These are phyloP conservation scores for Chenopodium berlandieri DNA, from an alignment of 148 eudicot genomes.

Conservation along the genomic window DNA sequence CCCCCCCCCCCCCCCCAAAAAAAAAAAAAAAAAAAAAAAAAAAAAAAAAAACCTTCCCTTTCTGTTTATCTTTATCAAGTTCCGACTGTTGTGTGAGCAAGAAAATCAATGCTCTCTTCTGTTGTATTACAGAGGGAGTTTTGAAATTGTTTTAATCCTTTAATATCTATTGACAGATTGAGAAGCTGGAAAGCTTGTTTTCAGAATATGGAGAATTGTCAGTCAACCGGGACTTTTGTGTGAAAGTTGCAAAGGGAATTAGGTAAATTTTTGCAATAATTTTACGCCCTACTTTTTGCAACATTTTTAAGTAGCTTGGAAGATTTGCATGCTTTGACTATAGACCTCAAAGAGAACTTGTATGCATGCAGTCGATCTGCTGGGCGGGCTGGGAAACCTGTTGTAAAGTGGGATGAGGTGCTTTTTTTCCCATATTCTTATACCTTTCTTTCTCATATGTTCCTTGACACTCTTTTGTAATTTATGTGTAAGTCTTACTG, in stretches of 20 bases:
- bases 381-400: constrained; percentile 82
- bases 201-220: constrained; percentile 39
- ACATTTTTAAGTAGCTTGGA: not conserved
- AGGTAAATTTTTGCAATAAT: constrained; percentile 39
- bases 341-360: constrained; percentile 11
- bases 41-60: too few species aligned
- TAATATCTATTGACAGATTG: constrained; percentile 35
- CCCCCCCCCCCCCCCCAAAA: too few species aligned
- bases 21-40: too few species aligned
- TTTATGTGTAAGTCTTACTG: constrained; percentile 18
- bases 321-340: constrained; percentile 1
- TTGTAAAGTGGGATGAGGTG: constrained; percentile 77
- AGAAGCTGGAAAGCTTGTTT: constrained; percentile 52
- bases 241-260: constrained; percentile 48
- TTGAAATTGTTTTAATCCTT: not conserved
- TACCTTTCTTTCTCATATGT: constrained; percentile 5
- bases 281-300: not conserved
- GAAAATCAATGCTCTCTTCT: not conserved
- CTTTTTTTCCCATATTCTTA: constrained; percentile 12
- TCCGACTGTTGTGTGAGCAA: not conserved
- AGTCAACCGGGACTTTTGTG: constrained; percentile 44
- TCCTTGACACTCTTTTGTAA: constrained; percentile 4
- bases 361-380: constrained; percentile 52
- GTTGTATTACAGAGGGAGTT: not conserved
- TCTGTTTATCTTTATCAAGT: not conserved